Percentiles rank a stretch among this genome's conserved stretches.
Conservation (phyloP, 805 yeast genomes). For the Vanderwaltozyma yarrowii region DNA sequence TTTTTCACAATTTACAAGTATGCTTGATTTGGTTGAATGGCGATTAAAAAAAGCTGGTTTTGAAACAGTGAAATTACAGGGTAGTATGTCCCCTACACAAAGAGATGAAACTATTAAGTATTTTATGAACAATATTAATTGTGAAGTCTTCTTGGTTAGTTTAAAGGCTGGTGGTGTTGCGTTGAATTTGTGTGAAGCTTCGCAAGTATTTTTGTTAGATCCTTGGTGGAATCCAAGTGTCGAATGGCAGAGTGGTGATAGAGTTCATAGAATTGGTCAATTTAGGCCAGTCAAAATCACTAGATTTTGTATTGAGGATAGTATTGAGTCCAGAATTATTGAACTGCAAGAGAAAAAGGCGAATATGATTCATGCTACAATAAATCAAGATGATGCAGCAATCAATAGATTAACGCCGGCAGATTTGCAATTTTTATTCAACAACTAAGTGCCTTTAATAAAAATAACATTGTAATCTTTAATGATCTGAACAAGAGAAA, state of each 20-base stretch:
- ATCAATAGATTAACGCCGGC: slow-evolving; percentile 82
- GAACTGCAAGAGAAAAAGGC: slow-evolving; percentile 97
- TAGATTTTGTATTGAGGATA: slow-evolving; percentile 88
- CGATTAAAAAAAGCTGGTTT: slow-evolving; percentile 90
- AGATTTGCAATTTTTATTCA: slow-evolving; percentile 89
- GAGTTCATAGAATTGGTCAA: slow-evolving; percentile 97
- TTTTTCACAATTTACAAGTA: slow-evolving; percentile 92
- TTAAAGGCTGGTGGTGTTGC: slow-evolving; percentile 99
- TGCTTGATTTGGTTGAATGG: slow-evolving; percentile 96
- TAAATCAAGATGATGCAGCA: slow-evolving; percentile 87
- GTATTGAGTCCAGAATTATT: slow-evolving; percentile 91
- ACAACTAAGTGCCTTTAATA: slow-evolving; percentile 51
- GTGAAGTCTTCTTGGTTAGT: slow-evolving; percentile 89
- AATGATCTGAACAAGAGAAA: no score
- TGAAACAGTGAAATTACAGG: slow-evolving; percentile 86
- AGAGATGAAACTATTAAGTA: slow-evolving; percentile 84
- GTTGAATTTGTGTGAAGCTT: slow-evolving; percentile 89
- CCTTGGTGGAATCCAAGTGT: slow-evolving; percentile 99
- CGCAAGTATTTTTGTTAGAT: slow-evolving; percentile 89
- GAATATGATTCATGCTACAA: slow-evolving; percentile 94
- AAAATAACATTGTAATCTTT: no score
- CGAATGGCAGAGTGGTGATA: slow-evolving; percentile 97
- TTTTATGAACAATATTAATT: slow-evolving; percentile 86
- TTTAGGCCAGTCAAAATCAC: slow-evolving; percentile 89
- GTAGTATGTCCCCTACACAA: slow-evolving; percentile 94